Evolutionary conservation across 257 asterid genomes (phyloP), one percentile per base, ranked within the genome.

Genomic region (Coffea canephora): DNA sequence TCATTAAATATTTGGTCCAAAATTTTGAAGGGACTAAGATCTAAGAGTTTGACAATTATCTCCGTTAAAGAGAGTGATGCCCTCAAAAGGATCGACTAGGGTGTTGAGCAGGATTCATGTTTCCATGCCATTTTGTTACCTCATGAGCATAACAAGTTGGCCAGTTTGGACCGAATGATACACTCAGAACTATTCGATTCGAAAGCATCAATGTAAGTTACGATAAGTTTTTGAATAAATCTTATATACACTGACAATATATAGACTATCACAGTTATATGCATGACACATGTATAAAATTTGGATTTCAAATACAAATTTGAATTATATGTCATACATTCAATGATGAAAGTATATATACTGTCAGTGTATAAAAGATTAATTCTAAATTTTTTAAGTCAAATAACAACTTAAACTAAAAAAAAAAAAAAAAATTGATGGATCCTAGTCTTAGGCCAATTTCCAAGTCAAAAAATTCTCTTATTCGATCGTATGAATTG

Each of bases 1-100:
- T 69, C 54, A 69, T 67, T 67, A 9, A 39, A 65, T 39, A n/a
- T 83, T 55, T 34, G 77, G 75, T 69, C 55, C 52, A 74, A 54
- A 79, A n/a, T 55, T 68, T 57, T 71, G 65, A 75, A 72, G 27
- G 76, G 39, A 57, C 64, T 71, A 31, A 7, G 66, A 61, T 43
- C 64, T 61, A 31, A 7, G 66, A 61, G 41, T 25, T 65, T 25
- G 1, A 25, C 39, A 27, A 27, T 65, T 10, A 65, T 15, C 25
- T 4, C 34, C 3, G 3, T 9, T 61, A 61, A 21, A 55, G 62
- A 55, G 4, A 54, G 23, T 54, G 1, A 54, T 14, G 23, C 18
- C 23, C 59, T 54, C 6, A 19, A 54, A 54, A 50, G 55, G 18
- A 50, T 12, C 55, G 18, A 13, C 18, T 49, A 49, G 54, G 54